Evolutionary conservation across 768 basidiomycete genomes (phyloP), one percentile per base, ranked within the genome.

Genomic region (Podaxis sp.): DNA sequence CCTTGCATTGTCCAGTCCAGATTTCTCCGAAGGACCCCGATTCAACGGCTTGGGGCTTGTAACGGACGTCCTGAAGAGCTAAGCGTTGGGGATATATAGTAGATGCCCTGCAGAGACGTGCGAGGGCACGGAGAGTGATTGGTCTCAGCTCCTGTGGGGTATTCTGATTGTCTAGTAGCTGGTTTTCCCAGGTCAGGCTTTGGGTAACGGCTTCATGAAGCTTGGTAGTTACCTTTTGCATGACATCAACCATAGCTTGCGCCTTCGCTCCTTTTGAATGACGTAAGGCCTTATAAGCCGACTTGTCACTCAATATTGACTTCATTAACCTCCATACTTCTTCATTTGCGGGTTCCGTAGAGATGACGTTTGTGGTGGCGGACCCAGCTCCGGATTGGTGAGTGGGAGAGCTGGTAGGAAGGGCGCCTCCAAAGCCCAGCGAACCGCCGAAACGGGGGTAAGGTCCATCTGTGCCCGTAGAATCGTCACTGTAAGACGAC

Each of bases 1-100:
- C 6, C 12, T 51, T 24, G n/a, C 59, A 58, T 8, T 15, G 4
- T 24, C 61, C 65, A 20, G 28, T 57, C 37, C 40, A 60, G 1
- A 66, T 53, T 17, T 63, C 56, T 7, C 55, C 56, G n/a, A 60
- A 66, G 6, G 46, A 38, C 6, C 65, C 65, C 0, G 33, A n/a
- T 5, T 8, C 60, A 10, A 46, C 26, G 4, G 46, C 20, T 1
- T 40, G 13, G n/a, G 7, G 30, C 17, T 2, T 33, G 13, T 53
- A 41, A 3, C 55, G 50, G 3, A 63, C 28, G 4, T 13, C 48
- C 24, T 55, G 26, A 28, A 63, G 57, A 0, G 49, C 40, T 22
- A 66, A 54, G 2, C 30, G 49, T 17, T 26, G 51, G 10, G 65
- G 65, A 26, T 51, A 66, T n/a, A 37, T 4, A 2, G 56, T 52